Evolutionary conservation across 2,329 filamentous ascomycete species (phyloP).

Genomic region (Trichoderma gracile): DNA sequence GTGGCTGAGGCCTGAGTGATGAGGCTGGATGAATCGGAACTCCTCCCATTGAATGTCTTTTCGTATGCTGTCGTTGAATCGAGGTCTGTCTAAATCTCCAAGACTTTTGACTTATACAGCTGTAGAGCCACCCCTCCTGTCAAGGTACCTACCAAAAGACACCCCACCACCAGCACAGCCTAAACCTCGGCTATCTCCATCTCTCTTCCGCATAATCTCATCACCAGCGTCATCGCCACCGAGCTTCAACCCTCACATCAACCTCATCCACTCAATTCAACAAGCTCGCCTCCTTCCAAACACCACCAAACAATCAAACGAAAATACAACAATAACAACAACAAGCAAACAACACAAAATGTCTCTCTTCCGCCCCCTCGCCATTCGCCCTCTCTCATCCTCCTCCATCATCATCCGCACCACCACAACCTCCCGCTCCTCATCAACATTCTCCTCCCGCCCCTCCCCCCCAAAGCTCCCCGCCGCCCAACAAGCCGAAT

Average conservation of each 20-base stretch:
- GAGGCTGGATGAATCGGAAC: no score
- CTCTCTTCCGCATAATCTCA: not conserved
- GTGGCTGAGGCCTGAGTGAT: slow-evolving; percentile 40
- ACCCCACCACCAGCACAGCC: slow-evolving; percentile 11
- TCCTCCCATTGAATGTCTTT: no score
- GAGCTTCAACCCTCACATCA: not conserved
- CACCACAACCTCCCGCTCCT: slow-evolving; percentile 36
- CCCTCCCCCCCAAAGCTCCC: slow-evolving; percentile 85
- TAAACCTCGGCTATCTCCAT: slow-evolving; percentile 24
- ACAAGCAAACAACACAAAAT: not conserved
- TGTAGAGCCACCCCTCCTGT: not conserved
- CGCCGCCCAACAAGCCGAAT: slow-evolving; percentile 84
- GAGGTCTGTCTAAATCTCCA: not conserved
- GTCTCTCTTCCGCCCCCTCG: not conserved
- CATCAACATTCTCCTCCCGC: slow-evolving; percentile 49
- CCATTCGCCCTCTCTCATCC: not conserved
- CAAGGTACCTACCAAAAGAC: no score
- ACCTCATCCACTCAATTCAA: not conserved
- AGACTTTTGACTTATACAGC: not conserved
- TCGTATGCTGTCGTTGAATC: not conserved
- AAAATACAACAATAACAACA: not conserved
- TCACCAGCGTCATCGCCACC: not conserved
- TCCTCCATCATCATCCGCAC: not conserved
- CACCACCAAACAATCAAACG: not conserved
- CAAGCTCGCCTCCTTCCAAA: not conserved